phyloP scores from a whole-genome alignment of 306 rosid genomes.

The Fragaria vesca region DNA sequence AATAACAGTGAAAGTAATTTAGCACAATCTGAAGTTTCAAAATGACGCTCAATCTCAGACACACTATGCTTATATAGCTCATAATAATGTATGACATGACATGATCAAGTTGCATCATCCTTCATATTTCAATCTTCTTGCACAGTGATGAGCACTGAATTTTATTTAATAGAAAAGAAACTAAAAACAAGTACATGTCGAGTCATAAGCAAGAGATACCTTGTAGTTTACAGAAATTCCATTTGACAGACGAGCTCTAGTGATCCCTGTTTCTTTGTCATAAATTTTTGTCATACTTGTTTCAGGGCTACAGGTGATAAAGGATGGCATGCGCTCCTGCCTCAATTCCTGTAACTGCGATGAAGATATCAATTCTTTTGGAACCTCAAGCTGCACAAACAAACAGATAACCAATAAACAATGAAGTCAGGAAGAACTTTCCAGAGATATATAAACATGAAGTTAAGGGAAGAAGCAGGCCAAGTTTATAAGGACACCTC shows the following conservation, averaged over 20 bases:
- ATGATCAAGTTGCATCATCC: background rate
- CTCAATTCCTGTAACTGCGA: conserved; percentile 68
- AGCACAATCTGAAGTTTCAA: background rate
- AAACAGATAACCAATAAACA: conserved; percentile 26
- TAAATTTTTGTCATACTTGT: conserved; percentile 52
- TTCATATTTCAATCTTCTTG: background rate
- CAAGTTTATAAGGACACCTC: conserved; percentile 52
- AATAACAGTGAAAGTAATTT: background rate
- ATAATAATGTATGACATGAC: background rate
- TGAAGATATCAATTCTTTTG: conserved; percentile 75
- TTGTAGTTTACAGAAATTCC: conserved; percentile 91
- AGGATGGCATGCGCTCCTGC: conserved; percentile 61
- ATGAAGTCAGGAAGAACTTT: background rate
- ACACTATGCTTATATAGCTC: background rate
- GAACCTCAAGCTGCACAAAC: conserved; percentile 84
- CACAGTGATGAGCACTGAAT: background rate
- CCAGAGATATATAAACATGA: background rate
- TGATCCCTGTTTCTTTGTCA: conserved; percentile 90
- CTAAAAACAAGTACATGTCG: background rate
- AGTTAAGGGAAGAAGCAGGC: background rate
- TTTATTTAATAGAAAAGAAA: background rate
- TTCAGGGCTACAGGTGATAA: conserved; percentile 62
- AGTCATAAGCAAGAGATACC: conserved; percentile 34
- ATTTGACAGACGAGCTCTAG: conserved; percentile 74
- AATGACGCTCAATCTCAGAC: background rate